These are phyloP conservation scores for Neopestalotiopsis sp. DNA, from an alignment of 2,329 filamentous ascomycete species.

Conservation along the genomic window DNA sequence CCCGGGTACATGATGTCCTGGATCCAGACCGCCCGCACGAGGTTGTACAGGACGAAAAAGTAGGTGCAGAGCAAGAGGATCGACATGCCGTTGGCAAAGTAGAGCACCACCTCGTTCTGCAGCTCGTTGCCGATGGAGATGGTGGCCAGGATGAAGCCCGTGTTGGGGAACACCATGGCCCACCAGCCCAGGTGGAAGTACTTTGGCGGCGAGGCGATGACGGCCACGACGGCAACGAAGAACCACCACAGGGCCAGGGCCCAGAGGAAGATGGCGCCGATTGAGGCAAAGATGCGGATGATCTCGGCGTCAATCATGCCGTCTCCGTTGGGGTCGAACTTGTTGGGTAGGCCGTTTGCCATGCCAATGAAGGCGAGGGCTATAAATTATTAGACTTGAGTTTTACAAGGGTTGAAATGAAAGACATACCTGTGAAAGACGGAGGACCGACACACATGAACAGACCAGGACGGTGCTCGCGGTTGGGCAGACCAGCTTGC, in stretches of 20 bases:
- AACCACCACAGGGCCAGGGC: conserved; percentile 66
- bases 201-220: conserved; percentile 44
- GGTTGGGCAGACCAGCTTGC: conserved; percentile 62
- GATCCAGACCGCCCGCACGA: conserved; percentile 52
- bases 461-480: conserved; percentile 70
- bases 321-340: conserved; percentile 48
- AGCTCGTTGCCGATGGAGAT: conserved; percentile 58
- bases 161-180: conserved; percentile 68
- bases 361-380: conserved; percentile 70
- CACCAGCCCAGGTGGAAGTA: conserved; percentile 68
- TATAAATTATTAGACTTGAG: neutral
- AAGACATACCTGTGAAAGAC: conserved; percentile 63
- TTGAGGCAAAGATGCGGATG: conserved; percentile 51
- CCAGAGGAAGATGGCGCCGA: conserved; percentile 67
- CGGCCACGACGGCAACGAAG: conserved; percentile 51
- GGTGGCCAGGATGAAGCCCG: conserved; percentile 62
- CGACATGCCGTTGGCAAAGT: conserved; percentile 56
- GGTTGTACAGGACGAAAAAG: conserved; percentile 47
- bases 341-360: conserved; percentile 58
- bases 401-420: neutral
- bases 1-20: conserved; percentile 62
- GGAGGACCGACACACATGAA: conserved; percentile 81
- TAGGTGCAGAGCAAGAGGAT: conserved; percentile 47
- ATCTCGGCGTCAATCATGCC: conserved; percentile 48
- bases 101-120: conserved; percentile 47